A percentile compares a stretch with the other conserved stretches of the same genome.
Conservation (phyloP, 2,329 filamentous ascomycete genomes). For the Diaporthe citri region DNA sequence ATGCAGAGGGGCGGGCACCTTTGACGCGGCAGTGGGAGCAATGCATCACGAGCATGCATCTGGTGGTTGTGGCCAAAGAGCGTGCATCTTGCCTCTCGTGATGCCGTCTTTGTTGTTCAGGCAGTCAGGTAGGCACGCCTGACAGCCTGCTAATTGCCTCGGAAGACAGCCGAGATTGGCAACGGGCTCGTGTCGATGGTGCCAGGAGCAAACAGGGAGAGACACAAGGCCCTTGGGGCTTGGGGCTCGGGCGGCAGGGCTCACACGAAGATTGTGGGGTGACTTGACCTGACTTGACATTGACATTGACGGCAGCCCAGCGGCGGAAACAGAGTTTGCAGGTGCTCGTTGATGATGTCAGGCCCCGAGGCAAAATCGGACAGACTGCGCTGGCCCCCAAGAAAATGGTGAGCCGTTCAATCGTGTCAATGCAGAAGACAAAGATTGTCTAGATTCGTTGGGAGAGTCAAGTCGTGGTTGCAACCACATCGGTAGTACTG, state of each 20-base stretch:
- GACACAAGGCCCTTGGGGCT: neutral
- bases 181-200: constrained; percentile 4
- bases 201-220: neutral
- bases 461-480: constrained; percentile 16
- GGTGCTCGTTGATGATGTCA: constrained; percentile 13
- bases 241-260: neutral
- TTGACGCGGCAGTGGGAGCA: neutral
- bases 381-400: neutral
- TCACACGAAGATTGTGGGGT: neutral
- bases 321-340: constrained; percentile 3
- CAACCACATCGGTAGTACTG: constrained; percentile 23
- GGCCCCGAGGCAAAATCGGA: neutral
- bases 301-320: neutral
- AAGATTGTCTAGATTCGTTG: neutral
- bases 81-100: neutral
- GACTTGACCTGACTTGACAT: neutral
- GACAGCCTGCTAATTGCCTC: neutral
- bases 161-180: constrained; percentile 21
- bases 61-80: constrained; percentile 4
- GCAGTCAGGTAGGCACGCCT: neutral
- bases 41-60: neutral
- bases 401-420: neutral
- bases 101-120: neutral
- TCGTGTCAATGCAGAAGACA: neutral
- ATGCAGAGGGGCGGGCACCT: neutral